Base-by-base conservation (phyloP, 163 green algal genomes). In the Chlamydomonas reinhardtii region DNA sequence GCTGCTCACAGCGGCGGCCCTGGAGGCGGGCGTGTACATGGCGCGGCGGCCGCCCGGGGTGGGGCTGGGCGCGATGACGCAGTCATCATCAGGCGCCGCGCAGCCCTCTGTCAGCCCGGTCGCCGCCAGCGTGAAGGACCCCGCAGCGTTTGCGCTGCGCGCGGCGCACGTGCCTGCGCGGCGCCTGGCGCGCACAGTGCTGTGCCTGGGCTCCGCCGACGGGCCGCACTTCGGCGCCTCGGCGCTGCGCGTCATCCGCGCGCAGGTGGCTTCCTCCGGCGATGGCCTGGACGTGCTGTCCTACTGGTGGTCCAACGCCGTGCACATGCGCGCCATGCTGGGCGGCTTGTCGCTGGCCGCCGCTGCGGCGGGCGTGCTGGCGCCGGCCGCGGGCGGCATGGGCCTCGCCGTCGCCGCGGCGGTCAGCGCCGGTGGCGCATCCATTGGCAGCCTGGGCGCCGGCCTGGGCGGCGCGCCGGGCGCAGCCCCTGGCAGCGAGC, bases 131-230 rank as follows among this genome's bases (percentile, higher is more conserved):
- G 27, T 14, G 29, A n/a, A n/a, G 59, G 25, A 29, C 5, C 24
- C 25, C 25, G 9, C 4, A 1, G 66, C 31, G 2, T 62, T 34
- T 29, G 20, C 22, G 14, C 29, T 29, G 81, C 48, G 39, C 25
- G 34, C 35, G 31, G 56, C 22, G 32, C 74, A 19, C 68, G 12
- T 31, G 29, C 79, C 94, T 0, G 95, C 95, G 0, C 87, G 95
- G 34, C 91, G 95, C 52, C 77, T 97, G n/a, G 94, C 94, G 4
- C 89, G 95, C 35, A 97, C 94, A 37, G 91, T 95, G 78, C 91
- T 97, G 75, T 92, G 83, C 82, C 87, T 96, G 34, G 94, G 95
- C 2, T 84, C 85, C 4, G 89, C 92, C 27, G 88, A 95, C 85
- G 95, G 95, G 61, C 76, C 93, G 43, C 69, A 88, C 6, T 96